Base-by-base conservation (phyloP, 2,329 filamentous ascomycete species). In the Teratosphaeria nubilosa region DNA sequence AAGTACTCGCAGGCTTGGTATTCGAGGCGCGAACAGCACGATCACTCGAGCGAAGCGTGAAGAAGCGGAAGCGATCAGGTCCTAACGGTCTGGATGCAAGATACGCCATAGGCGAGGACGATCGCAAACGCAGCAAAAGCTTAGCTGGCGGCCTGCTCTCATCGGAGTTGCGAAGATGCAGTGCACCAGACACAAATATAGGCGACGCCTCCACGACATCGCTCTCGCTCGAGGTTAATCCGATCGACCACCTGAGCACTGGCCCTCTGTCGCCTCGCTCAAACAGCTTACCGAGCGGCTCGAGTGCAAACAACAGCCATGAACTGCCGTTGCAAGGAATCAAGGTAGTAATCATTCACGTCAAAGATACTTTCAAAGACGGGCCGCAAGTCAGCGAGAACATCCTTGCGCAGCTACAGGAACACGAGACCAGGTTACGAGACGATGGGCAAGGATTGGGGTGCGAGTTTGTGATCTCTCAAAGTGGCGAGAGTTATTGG, bases 291-390 rank as follows among this genome's bases (percentile, higher is more conserved):
- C 25, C 4, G 30, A 27, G 37, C 53, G 25, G 14, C 25, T 13
- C 16, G 20, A 50, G 22, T 27, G 37, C 37, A 31, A 30, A n/a
- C 16, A 20, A 16, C 16, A 16, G 25, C 13, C 53, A 25, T 11
- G 58, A 63, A 59, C 69, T 68, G 54, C 85, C 85, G 6, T 77
- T 99, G 4, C 77, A 79, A 56, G 91, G 90, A 0, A 70, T 97
- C 30, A 87, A 85, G 62, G 78, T 99, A 1, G 85, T 96, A 54
- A 84, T 97, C 57, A 97, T 97, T 41, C 94, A 99, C 70, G 83
- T 97, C 68, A 99, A 99, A 72, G 92, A 97, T 63, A 86, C 82
- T 24, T 76, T 96, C 57, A 77, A 80, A 9, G 91, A 96, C 69
- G 89, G 84, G 0, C 82, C 83, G 27, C 72, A 76, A 53, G 83